Conservation (phyloP, 2,329 filamentous ascomycete species). For the Sporothrix luriei region DNA sequence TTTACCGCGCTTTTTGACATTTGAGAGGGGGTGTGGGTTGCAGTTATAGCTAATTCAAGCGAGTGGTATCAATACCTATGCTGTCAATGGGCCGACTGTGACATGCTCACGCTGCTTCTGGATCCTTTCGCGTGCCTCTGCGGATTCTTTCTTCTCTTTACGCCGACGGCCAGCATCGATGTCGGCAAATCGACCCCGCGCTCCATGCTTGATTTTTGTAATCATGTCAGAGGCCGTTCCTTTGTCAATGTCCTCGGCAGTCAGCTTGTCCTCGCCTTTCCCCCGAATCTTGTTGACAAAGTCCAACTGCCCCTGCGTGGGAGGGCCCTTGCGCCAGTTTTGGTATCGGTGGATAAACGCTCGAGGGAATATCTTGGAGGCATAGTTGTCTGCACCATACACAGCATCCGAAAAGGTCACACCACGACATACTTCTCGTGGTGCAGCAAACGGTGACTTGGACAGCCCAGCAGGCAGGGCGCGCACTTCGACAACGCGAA, state of each 20-base stretch:
- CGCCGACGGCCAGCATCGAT: slow-evolving; percentile 58
- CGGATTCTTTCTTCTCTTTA: slow-evolving; percentile 45
- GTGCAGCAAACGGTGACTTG: slow-evolving; percentile 66
- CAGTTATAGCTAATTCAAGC: slow-evolving; percentile 12
- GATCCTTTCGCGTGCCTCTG: slow-evolving; percentile 46
- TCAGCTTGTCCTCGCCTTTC: slow-evolving; percentile 56
- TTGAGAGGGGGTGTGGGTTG: neutral
- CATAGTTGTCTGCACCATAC: slow-evolving; percentile 82
- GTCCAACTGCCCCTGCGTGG: slow-evolving; percentile 66
- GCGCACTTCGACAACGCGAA: slow-evolving; percentile 53
- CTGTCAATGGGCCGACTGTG: slow-evolving; percentile 53
- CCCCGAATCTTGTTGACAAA: slow-evolving; percentile 69
- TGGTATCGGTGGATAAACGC: slow-evolving; percentile 67
- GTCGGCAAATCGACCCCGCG: slow-evolving; percentile 62
- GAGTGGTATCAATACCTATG: slow-evolving; percentile 38
- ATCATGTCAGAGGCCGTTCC: slow-evolving; percentile 89
- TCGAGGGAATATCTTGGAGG: slow-evolving; percentile 65
- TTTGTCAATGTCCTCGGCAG: slow-evolving; percentile 65
- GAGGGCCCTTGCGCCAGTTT: slow-evolving; percentile 68
- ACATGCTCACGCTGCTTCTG: slow-evolving; percentile 55
- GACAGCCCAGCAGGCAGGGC: slow-evolving; percentile 47
- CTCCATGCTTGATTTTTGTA: slow-evolving; percentile 85
- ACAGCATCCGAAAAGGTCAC: slow-evolving; percentile 73
- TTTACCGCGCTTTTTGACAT: neutral
- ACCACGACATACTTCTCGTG: slow-evolving; percentile 67